Evolutionary conservation across 2,329 filamentous ascomycete genomes (phyloP).

Genomic region (Elsinoe australis): DNA sequence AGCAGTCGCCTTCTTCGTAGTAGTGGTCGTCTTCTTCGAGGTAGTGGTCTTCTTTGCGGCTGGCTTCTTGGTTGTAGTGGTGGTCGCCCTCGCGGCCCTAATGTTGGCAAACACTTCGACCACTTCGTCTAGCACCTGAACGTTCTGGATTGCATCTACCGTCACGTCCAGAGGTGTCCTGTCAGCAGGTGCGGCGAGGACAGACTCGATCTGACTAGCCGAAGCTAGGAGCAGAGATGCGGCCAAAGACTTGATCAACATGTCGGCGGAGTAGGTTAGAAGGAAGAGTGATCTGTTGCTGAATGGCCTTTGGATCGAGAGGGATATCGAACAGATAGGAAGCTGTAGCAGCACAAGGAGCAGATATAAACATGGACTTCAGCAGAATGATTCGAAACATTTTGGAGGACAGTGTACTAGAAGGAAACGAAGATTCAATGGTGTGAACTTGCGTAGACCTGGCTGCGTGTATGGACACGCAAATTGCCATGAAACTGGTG

Average conservation of each 20-base stretch:
- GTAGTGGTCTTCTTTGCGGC: too few relatives aligned
- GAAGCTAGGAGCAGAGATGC: slow-evolving; percentile 12
- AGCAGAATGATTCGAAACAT: slow-evolving; percentile 13
- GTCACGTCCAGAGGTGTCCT: slow-evolving; percentile 5
- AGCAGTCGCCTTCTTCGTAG: slow-evolving; percentile 38
- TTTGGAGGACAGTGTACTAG: not conserved
- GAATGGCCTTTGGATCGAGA: not conserved
- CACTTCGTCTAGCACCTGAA: not conserved
- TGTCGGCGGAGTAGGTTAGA: not conserved
- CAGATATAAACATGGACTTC: slow-evolving; percentile 15
- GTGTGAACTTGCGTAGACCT: slow-evolving; percentile 9
- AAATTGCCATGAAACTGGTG: slow-evolving; percentile 14
- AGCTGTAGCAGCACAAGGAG: slow-evolving; percentile 10
- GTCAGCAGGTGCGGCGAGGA: slow-evolving; percentile 4
- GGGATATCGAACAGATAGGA: slow-evolving; percentile 1
- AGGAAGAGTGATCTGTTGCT: not conserved
- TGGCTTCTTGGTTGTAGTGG: too few relatives aligned
- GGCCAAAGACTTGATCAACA: slow-evolving; percentile 13
- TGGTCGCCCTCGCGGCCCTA: slow-evolving; percentile 30
- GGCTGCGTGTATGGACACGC: slow-evolving; percentile 10
- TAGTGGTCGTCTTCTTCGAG: too few relatives aligned
- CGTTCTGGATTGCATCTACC: slow-evolving; percentile 1
- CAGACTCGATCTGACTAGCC: not conserved
- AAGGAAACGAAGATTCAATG: slow-evolving; percentile 7
- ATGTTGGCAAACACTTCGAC: slow-evolving; percentile 21